phyloP scores from a whole-genome alignment of 2,329 filamentous ascomycete species.

The Nectriaceae sp. region DNA sequence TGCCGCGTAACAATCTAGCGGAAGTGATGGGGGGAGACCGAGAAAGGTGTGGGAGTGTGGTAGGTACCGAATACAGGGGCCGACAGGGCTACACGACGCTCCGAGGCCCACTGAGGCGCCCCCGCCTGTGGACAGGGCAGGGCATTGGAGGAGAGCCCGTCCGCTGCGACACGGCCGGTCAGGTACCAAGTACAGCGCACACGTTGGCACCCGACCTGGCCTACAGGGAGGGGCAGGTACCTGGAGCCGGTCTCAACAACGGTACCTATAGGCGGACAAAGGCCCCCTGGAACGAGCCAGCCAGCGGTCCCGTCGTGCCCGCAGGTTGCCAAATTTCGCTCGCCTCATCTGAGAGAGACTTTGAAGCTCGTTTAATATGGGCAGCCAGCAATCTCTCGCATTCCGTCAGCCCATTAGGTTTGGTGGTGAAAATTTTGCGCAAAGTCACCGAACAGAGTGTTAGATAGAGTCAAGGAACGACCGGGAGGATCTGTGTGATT shows the following conservation, averaged over 20 bases:
- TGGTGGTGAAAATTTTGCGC: too few species aligned
- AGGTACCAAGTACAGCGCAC: background rate
- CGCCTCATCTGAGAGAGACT: slow-evolving; percentile 10
- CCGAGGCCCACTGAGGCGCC: background rate
- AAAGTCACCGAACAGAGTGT: background rate
- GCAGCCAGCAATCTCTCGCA: slow-evolving; percentile 2
- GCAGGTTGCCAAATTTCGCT: slow-evolving; percentile 9
- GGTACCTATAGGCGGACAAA: background rate
- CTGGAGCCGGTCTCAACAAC: background rate
- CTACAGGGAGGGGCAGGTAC: background rate
- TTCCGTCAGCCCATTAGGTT: background rate
- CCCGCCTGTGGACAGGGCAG: background rate
- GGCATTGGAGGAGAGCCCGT: too few species aligned
- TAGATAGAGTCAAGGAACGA: background rate
- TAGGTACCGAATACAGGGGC: background rate
- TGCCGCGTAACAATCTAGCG: background rate
- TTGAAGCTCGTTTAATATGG: slow-evolving; percentile 3
- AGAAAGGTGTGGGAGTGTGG: background rate
- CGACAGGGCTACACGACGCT: background rate
- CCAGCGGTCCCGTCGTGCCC: background rate
- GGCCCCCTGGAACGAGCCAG: background rate
- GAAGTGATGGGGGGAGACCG: background rate
- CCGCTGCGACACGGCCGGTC: background rate
- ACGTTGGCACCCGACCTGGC: background rate
- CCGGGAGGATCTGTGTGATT: too few species aligned